phyloP scores from a whole-genome alignment of 768 basidiomycete species.

The Lentinula guzmanii region DNA sequence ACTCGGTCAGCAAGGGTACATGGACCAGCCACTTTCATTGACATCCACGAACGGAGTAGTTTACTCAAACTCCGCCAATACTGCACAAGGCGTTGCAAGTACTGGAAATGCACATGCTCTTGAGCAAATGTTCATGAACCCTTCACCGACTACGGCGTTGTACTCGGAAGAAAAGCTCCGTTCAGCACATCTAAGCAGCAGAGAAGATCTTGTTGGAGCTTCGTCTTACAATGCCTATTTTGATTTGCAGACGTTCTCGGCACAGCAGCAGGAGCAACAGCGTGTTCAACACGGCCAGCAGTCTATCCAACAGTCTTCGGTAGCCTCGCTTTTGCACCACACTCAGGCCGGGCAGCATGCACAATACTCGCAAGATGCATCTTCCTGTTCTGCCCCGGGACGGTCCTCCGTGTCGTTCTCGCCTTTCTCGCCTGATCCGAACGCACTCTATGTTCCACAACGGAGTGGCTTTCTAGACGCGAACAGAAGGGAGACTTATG shows the following conservation, averaged over 20 bases:
- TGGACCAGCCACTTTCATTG: slow-evolving; percentile 13
- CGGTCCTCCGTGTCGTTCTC: slow-evolving; percentile 38
- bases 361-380: slow-evolving; percentile 6
- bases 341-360: not conserved
- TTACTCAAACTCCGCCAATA: not conserved
- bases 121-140: slow-evolving; percentile 12
- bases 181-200: slow-evolving; percentile 8
- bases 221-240: slow-evolving; percentile 2
- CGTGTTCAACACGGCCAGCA: not conserved
- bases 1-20: slow-evolving; percentile 37
- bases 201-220: slow-evolving; percentile 7
- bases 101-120: not conserved
- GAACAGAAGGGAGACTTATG: not conserved
- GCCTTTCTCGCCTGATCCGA: slow-evolving; percentile 78
- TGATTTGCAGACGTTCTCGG: slow-evolving; percentile 8
- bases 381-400: not conserved
- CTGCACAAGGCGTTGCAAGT: not conserved
- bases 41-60: not conserved
- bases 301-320: not conserved
- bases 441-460: slow-evolving; percentile 23
- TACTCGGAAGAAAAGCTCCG: slow-evolving; percentile 14
- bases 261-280: not conserved
- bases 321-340: not conserved
- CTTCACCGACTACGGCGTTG: slow-evolving; percentile 1
- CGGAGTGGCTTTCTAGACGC: not conserved